Conservation (phyloP, 78 protist genomes). For the Planoprotostelium fungivorum region DNA sequence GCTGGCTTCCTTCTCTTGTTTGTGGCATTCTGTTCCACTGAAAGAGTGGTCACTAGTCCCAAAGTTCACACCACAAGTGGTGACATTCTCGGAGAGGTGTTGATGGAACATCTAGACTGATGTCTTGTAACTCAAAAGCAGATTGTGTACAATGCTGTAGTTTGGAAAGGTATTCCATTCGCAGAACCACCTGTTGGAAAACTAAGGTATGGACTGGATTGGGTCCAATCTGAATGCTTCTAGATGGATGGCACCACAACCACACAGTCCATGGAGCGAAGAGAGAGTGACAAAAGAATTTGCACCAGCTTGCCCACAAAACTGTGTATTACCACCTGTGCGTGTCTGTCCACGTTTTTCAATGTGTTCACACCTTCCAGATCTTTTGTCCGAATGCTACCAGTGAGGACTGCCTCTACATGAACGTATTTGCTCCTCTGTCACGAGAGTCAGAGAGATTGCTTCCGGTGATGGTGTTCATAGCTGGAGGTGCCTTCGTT, state of each 20-base stretch:
- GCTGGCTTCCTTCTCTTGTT: too few species aligned
- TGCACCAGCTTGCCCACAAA: slow-evolving; percentile 28
- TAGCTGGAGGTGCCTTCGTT: slow-evolving; percentile 45
- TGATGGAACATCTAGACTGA: too few species aligned
- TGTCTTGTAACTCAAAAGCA: too few species aligned
- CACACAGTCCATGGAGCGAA: neutral
- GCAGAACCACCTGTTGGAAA: slow-evolving; percentile 34
- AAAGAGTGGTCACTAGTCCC: too few species aligned
- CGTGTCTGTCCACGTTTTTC: neutral
- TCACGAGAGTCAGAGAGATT: neutral
- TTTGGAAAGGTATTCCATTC: slow-evolving; percentile 9
- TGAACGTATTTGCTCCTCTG: slow-evolving; percentile 53
- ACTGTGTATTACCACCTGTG: slow-evolving; percentile 35
- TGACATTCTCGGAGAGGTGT: too few species aligned
- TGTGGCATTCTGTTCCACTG: too few species aligned
- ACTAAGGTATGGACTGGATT: neutral
- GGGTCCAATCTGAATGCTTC: neutral
- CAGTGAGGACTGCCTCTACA: slow-evolving; percentile 50
- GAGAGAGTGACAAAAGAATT: slow-evolving; percentile 17
- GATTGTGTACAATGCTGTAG: neutral
- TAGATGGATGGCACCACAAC: slow-evolving; percentile 21
- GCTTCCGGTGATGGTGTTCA: slow-evolving; percentile 60
- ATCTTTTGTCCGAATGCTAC: slow-evolving; percentile 11
- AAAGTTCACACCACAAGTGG: too few species aligned
- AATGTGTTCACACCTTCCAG: neutral